Conservation (phyloP, 495 filamentous ascomycete genomes). For the Zalerion maritima region DNA sequence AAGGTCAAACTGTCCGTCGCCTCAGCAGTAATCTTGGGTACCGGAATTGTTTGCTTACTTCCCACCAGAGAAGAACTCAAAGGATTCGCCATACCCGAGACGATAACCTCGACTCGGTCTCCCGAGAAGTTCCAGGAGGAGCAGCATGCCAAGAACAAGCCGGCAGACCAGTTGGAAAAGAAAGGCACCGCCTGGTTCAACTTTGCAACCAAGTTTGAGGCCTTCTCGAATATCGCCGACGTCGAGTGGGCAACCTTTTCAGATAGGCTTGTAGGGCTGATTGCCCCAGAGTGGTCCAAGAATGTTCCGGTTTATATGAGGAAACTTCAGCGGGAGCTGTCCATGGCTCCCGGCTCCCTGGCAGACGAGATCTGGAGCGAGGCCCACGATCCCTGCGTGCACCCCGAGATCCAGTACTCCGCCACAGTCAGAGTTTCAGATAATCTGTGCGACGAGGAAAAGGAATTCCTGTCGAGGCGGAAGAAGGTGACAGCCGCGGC, state of each 20-base stretch:
- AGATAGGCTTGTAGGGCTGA: slow-evolving; percentile 49
- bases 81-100: too few species aligned
- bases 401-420: slow-evolving; percentile 72
- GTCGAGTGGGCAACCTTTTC: slow-evolving; percentile 45
- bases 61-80: too few species aligned
- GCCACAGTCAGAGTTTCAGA: slow-evolving; percentile 68
- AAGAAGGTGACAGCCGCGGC: slow-evolving; percentile 50
- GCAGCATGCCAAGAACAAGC: too few species aligned
- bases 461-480: slow-evolving; percentile 49
- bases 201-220: slow-evolving; percentile 44
- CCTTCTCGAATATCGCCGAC: slow-evolving; percentile 35
- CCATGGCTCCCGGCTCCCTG: slow-evolving; percentile 69
- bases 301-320: slow-evolving; percentile 59
- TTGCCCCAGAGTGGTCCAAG: slow-evolving; percentile 72
- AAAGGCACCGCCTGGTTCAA: slow-evolving; percentile 38
- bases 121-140: too few species aligned
- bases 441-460: slow-evolving; percentile 75
- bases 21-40: too few species aligned
- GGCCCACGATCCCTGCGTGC: slow-evolving; percentile 62
- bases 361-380: slow-evolving; percentile 90
- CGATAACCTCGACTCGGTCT: too few species aligned
- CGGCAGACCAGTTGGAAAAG: too few species aligned
- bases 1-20: too few species aligned
- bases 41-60: too few species aligned
- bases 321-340: slow-evolving; percentile 80